phyloP scores from a whole-genome alignment of 768 basidiomycete species.

The Boletus rubescentipes region DNA sequence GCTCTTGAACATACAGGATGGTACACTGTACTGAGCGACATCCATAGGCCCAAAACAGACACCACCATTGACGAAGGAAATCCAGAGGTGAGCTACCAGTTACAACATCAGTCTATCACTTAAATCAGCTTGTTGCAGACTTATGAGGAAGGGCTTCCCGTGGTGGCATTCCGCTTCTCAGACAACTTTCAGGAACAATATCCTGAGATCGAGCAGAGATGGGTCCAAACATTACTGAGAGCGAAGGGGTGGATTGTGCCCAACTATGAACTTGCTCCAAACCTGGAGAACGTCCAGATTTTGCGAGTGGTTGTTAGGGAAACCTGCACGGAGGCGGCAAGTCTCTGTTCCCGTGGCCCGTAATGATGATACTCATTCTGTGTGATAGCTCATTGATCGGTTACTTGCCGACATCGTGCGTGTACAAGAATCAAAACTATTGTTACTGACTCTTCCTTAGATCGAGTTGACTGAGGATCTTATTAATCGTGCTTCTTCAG shows the following conservation, averaged over 20 bases:
- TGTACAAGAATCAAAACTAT: constrained; percentile 3
- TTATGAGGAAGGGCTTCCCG: constrained; percentile 52
- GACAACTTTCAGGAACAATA: constrained; percentile 51
- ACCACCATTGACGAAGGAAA: constrained; percentile 47
- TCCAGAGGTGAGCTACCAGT: constrained; percentile 46
- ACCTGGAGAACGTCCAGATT: constrained; percentile 51
- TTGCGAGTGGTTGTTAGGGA: constrained; percentile 64
- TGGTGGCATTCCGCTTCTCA: constrained; percentile 55
- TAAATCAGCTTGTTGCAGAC: constrained; percentile 19
- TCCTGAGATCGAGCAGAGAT: constrained; percentile 57
- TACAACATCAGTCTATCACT: neutral
- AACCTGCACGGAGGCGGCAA: constrained; percentile 49
- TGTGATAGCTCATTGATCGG: constrained; percentile 53
- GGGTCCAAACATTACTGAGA: constrained; percentile 52
- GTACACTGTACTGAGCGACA: constrained; percentile 52
- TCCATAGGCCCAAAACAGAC: constrained; percentile 43
- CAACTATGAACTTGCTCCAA: constrained; percentile 59
- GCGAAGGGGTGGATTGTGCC: constrained; percentile 58
- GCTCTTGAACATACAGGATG: constrained; percentile 59
- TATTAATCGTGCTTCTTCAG: constrained; percentile 42
- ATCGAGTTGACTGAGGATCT: constrained; percentile 66
- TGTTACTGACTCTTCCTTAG: constrained; percentile 31
- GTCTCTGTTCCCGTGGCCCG: constrained; percentile 25
- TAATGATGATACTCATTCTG: constrained; percentile 27
- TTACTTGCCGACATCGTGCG: constrained; percentile 69